Evolutionary conservation across 2,329 filamentous ascomycete genomes (phyloP).

Genomic region (Pleoardoris graminearum): DNA sequence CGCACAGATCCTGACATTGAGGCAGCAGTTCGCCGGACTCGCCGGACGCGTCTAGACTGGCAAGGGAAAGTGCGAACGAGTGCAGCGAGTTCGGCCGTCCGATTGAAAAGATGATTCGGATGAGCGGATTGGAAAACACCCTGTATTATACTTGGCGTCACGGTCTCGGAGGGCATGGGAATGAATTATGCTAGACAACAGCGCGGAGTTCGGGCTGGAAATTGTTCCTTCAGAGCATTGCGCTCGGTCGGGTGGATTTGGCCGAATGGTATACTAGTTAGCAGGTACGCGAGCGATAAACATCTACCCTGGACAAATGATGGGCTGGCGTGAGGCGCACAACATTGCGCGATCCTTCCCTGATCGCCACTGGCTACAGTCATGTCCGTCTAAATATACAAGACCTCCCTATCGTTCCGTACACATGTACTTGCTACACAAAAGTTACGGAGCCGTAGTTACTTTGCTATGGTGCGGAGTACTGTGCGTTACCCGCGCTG

Average conservation of each 20-base stretch:
- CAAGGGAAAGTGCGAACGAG: too few relatives aligned
- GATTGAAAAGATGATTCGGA: neutral
- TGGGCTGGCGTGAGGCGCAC: constrained; percentile 12
- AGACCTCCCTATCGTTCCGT: neutral
- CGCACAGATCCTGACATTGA: constrained; percentile 76
- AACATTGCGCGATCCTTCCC: neutral
- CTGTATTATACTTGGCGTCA: constrained; percentile 5
- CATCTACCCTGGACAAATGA: constrained; percentile 14
- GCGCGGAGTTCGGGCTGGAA: constrained; percentile 13
- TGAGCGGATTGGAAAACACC: neutral
- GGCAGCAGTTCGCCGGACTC: constrained; percentile 60
- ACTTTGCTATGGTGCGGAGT: too few relatives aligned
- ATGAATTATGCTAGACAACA: neutral
- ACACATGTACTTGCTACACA: too few relatives aligned
- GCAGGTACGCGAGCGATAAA: neutral
- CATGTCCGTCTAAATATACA: neutral
- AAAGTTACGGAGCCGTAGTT: too few relatives aligned
- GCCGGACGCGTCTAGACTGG: constrained; percentile 16
- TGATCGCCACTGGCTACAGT: neutral
- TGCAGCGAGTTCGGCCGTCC: too few relatives aligned
- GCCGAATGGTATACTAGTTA: constrained; percentile 7
- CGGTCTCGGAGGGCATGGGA: constrained; percentile 1
- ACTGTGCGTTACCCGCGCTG: too few relatives aligned
- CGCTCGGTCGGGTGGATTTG: neutral
- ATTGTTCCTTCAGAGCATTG: constrained; percentile 1